phyloP scores from a whole-genome alignment of 768 basidiomycete genomes.

The Tulasnella sp. region DNA sequence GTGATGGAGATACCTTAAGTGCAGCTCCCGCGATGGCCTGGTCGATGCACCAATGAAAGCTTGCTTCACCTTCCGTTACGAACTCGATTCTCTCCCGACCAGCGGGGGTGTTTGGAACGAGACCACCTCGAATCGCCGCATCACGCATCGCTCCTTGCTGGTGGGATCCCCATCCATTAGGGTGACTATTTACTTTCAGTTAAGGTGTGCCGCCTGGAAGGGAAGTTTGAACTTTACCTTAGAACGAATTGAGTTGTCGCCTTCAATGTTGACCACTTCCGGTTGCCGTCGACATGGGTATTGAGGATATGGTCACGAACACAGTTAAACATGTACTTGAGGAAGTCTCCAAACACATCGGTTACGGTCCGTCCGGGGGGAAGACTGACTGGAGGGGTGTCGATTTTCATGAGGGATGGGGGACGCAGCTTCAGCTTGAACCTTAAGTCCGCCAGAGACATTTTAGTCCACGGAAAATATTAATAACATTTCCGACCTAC shows the following conservation, averaged over 20 bases:
- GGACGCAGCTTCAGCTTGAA: background rate
- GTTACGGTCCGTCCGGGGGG: background rate
- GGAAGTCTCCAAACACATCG: conserved; percentile 16
- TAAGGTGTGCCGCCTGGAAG: background rate
- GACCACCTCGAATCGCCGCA: conserved; percentile 43
- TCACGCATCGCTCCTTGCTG: conserved; percentile 46
- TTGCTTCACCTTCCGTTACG: conserved; percentile 53
- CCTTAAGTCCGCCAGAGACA: background rate
- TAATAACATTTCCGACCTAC: background rate
- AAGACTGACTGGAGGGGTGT: background rate
- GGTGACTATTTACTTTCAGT: conserved; percentile 29
- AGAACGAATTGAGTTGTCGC: background rate
- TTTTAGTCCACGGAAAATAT: no score
- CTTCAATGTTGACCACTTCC: background rate
- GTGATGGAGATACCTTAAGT: conserved; percentile 32
- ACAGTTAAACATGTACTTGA: conserved; percentile 3
- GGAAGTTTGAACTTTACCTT: background rate
- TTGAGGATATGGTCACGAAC: background rate
- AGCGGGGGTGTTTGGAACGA: conserved; percentile 39
- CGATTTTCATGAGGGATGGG: background rate
- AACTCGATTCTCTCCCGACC: conserved; percentile 44
- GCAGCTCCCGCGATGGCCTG: conserved; percentile 37
- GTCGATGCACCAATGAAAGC: conserved; percentile 47
- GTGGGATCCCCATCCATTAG: conserved; percentile 48
- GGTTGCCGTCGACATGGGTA: background rate